Conservation (phyloP, 1,284 basidiomycete genomes). For the Singerocomus inundabilis region DNA sequence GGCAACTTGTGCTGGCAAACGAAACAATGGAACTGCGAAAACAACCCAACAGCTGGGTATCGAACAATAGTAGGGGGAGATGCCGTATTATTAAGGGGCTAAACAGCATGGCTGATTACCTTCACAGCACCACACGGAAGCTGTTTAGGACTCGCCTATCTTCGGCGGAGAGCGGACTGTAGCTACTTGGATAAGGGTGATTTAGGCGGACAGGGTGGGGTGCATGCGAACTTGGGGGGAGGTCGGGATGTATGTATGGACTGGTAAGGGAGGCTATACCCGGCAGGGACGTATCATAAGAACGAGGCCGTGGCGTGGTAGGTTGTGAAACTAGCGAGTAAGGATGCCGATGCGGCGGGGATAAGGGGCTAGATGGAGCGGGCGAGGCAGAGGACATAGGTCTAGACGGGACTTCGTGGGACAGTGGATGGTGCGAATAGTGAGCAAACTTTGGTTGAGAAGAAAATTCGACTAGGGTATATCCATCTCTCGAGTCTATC, state of each 20-base stretch:
- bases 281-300: slow-evolving; percentile 20
- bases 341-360: slow-evolving; percentile 25
- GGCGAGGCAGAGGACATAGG: slow-evolving; percentile 40
- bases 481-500: slow-evolving; percentile 23
- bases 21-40: slow-evolving; percentile 2
- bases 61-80: background rate
- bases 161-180: slow-evolving; percentile 54
- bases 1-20: slow-evolving; percentile 4
- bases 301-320: slow-evolving; percentile 6
- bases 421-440: slow-evolving; percentile 16
- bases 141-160: slow-evolving; percentile 55
- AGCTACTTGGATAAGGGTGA: slow-evolving; percentile 35
- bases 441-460: slow-evolving; percentile 3
- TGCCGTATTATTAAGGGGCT: slow-evolving; percentile 12
- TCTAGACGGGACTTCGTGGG: slow-evolving; percentile 35
- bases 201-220: slow-evolving; percentile 23
- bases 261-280: slow-evolving; percentile 23
- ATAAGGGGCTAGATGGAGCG: slow-evolving; percentile 34
- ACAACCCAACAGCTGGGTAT: background rate
- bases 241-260: slow-evolving; percentile 24
- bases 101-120: background rate
- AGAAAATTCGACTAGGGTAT: slow-evolving; percentile 6
- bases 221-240: slow-evolving; percentile 24
- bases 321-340: slow-evolving; percentile 25
- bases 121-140: slow-evolving; percentile 52